Base-by-base conservation (phyloP, 2,329 filamentous ascomycete genomes). In the Tolypocladium tropicale region DNA sequence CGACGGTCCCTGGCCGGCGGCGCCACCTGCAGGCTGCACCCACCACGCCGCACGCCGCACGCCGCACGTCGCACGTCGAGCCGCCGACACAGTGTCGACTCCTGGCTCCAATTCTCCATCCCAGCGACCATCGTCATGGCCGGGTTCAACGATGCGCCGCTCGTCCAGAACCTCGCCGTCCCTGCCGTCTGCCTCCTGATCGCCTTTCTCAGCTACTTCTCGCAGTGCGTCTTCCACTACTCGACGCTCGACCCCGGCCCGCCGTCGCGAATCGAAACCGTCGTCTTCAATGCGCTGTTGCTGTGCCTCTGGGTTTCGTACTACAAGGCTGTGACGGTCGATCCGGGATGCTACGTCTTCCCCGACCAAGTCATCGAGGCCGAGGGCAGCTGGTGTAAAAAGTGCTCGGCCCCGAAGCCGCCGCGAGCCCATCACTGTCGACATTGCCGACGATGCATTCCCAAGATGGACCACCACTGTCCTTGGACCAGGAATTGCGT, bases 401-500 rank as follows among this genome's bases (percentile, higher is more conserved):
- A 89, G 69, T 95, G 90, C 70, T 74, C 81, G 52, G 80, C 82
- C 36, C 83, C 83, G 14, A 94, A 94, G 66, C 89, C 90, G 2
- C 83, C 86, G 1, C 78, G 90, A 60, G 83, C 89, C 1, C 90
- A 94, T 76, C 90, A 95, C 75, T 95, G 90, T 73, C 85, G 84
- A 60, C 81, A 82, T 62, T 95, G 89, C 73, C 76, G 76, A 60
- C 82, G 85, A 63, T 91, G 88, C 70, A 81, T 91, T 52, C 86
- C 87, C 39, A 87, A 84, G 71, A 92, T 92, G 88, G 88, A 92
- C 72, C 88, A 91, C 72, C 89, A 95, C 73, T 94, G 89, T 67
- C 88, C 89, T 3, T 94, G 89, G 89, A 93, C 88, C 4, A 76
- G 74, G 58, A 93, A 92, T 72, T 95, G 90, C 74, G 88, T 94